These are phyloP conservation scores for Phytophthora parvispora DNA, from an alignment of 352 stramenopile genomes.

Conservation along the genomic window DNA sequence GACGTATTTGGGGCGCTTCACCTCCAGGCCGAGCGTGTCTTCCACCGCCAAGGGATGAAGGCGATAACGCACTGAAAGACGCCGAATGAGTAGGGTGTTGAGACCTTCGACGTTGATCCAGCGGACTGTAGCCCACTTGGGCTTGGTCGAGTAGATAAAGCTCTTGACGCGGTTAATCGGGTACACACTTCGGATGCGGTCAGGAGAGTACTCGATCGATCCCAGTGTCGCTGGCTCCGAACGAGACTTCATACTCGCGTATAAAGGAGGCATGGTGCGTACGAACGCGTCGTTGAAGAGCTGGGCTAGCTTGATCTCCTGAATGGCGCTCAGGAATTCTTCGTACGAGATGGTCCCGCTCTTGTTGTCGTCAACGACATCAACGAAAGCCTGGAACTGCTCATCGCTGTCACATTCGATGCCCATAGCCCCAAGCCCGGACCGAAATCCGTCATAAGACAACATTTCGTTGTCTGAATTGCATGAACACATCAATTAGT, in stretches of 20 bases:
- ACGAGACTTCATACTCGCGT: slow-evolving; percentile 1
- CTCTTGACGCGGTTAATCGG: slow-evolving; percentile 65
- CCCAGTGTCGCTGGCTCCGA: slow-evolving; percentile 36
- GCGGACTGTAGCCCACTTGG: slow-evolving; percentile 10
- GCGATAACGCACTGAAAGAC: slow-evolving; percentile 79
- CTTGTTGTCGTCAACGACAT: slow-evolving; percentile 74
- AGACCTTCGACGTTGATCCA: slow-evolving; percentile 77
- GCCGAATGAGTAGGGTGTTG: slow-evolving; percentile 59
- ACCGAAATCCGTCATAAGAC: slow-evolving; percentile 67
- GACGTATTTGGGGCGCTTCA: slow-evolving; percentile 81
- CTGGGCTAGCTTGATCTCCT: slow-evolving; percentile 88
- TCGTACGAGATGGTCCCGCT: slow-evolving; percentile 80
- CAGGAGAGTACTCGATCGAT: slow-evolving; percentile 74
- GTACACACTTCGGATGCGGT: slow-evolving; percentile 70
- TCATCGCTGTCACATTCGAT: slow-evolving; percentile 64
- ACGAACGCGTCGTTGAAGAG: slow-evolving; percentile 73
- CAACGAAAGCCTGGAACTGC: slow-evolving; percentile 69
- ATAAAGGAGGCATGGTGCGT: slow-evolving; percentile 24
- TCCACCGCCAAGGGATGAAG: slow-evolving; percentile 76
- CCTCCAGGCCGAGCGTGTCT: slow-evolving; percentile 67
- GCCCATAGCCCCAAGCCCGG: slow-evolving; percentile 69
- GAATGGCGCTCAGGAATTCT: slow-evolving; percentile 82
- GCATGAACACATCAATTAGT: neutral
- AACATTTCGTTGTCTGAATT: slow-evolving; percentile 60
- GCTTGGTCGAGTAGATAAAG: slow-evolving; percentile 85